Conservation (phyloP, 2,329 filamentous ascomycete genomes). For the Hymenoscyphus repandus region DNA sequence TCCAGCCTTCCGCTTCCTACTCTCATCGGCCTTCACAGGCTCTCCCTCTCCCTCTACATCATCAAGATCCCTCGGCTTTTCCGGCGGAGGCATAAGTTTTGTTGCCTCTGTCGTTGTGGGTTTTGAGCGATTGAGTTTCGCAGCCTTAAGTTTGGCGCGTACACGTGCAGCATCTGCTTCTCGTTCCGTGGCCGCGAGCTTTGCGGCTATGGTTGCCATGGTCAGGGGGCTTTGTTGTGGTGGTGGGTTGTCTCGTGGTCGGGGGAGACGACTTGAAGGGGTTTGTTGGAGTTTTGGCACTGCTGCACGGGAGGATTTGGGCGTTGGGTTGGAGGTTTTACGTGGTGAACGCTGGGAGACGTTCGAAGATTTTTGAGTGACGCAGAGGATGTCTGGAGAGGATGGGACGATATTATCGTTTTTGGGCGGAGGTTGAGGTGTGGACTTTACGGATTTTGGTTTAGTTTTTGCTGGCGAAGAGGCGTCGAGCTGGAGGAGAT, state of each 20-base stretch:
- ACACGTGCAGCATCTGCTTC: slow-evolving; percentile 60
- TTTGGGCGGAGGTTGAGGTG: slow-evolving; percentile 12
- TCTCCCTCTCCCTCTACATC: slow-evolving; percentile 8
- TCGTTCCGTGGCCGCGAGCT: slow-evolving; percentile 57
- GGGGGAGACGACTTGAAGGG: slow-evolving; percentile 25
- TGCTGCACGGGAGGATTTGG: slow-evolving; percentile 2
- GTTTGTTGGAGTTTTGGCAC: slow-evolving; percentile 22
- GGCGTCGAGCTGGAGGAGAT: slow-evolving; percentile 35
- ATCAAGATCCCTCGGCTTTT: slow-evolving; percentile 8
- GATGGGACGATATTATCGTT: slow-evolving; percentile 11
- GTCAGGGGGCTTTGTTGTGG: slow-evolving; percentile 53
- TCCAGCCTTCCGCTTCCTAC: slow-evolving; percentile 37
- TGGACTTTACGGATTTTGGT: slow-evolving; percentile 15
- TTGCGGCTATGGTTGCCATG: slow-evolving; percentile 57
- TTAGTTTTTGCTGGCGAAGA: slow-evolving; percentile 31
- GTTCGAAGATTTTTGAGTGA: slow-evolving; percentile 15
- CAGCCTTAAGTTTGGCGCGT: slow-evolving; percentile 56
- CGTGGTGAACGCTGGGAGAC: slow-evolving; percentile 9
- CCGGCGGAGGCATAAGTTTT: slow-evolving; percentile 30
- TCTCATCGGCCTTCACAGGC: slow-evolving; percentile 10
- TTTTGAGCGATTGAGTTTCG: slow-evolving; percentile 33
- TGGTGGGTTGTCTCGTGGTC: slow-evolving; percentile 25
- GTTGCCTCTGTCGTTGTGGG: slow-evolving; percentile 11
- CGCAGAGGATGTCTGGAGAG: slow-evolving; percentile 20
- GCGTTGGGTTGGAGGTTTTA: slow-evolving; percentile 11